Evolutionary conservation across 257 asterid species (phyloP), one percentile per base, ranked within the genome.

Genomic region (Solanum chmielewskii): DNA sequence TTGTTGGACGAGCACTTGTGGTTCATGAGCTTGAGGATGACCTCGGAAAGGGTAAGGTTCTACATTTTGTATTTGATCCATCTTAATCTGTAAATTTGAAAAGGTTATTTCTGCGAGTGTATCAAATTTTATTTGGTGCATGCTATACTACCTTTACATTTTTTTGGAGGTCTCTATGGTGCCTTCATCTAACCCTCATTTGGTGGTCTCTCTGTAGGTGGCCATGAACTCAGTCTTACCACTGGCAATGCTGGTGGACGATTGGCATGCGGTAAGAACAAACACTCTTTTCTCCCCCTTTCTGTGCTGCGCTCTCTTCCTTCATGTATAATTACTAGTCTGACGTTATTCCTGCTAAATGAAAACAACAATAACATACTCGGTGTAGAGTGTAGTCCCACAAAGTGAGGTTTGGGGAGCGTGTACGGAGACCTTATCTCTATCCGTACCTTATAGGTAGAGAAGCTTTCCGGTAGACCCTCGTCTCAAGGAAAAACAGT

Each of bases 211-310:
- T 68, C 39, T 90, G 75, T 89, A 96, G 99, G 98, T 85, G 98
- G 99, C 74, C 99, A 96, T 69, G 98, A 96, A 89, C 99, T 96
- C 86, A 96, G 99, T 86, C 98, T 96, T 74, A 71, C 90, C 86
- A 95, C 99, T 45, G 99, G 99, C 77, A 96, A 96, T 91, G 99
- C 99, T 21, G 99, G 99, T 64, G 99, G 99, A 84, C 92, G 99
- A 88, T 90, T 96, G 93, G 99, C 99, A 35, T 96, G 99, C 82
- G 99, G 99, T 96, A 95, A 80, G 95, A 71, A 44, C 60, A 31
- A 70, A 49, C 33, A 83, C 62, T 11, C 62, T 11, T 84, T 25
- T 45, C 29, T 85, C 33, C 42, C 27, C 68, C 29, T 83, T 39
- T 27, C 33, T 33, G 21, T 2, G 11, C 33, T 27, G 47, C 86